Percentiles rank a stretch among this genome's conserved stretches.
Conservation (phyloP, 2,329 filamentous ascomycete genomes). For the Aspergillus texensis region DNA sequence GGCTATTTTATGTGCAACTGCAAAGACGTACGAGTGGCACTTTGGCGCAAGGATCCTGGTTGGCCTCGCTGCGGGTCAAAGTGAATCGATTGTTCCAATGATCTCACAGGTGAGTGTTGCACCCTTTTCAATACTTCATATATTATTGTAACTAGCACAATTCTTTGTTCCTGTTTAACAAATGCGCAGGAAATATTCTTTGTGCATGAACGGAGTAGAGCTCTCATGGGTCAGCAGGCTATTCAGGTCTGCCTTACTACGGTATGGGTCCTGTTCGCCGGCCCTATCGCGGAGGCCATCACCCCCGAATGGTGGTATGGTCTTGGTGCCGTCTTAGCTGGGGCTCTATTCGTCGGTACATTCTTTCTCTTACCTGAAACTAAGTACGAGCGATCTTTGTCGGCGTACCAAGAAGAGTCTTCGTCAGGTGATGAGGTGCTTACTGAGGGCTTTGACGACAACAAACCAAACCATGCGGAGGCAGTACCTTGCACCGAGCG, state of each 20-base stretch:
- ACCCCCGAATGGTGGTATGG: slow-evolving; percentile 49
- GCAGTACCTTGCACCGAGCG: slow-evolving; percentile 16
- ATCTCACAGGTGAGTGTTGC: slow-evolving; percentile 35
- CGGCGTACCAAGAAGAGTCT: slow-evolving; percentile 40
- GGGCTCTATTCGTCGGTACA: slow-evolving; percentile 37
- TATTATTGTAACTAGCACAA: neutral
- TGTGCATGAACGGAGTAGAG: slow-evolving; percentile 47
- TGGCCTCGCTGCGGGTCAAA: slow-evolving; percentile 46
- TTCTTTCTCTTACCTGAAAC: slow-evolving; percentile 49
- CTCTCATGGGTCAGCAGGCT: slow-evolving; percentile 45
- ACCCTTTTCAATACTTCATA: neutral
- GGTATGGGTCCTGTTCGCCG: slow-evolving; percentile 44
- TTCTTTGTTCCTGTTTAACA: neutral
- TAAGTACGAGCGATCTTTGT: slow-evolving; percentile 43
- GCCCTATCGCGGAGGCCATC: slow-evolving; percentile 46
- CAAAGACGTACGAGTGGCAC: slow-evolving; percentile 40
- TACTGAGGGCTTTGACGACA: slow-evolving; percentile 15
- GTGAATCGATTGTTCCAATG: slow-evolving; percentile 47
- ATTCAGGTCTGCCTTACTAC: slow-evolving; percentile 45
- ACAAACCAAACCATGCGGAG: neutral
- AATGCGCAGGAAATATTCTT: slow-evolving; percentile 43
- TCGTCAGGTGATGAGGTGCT: slow-evolving; percentile 12
- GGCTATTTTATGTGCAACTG: slow-evolving; percentile 30
- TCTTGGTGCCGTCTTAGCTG: slow-evolving; percentile 41
- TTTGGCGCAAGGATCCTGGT: slow-evolving; percentile 43